These are phyloP conservation scores for Rutstroemia sp. DNA, from an alignment of 2,329 filamentous ascomycete species.

Conservation along the genomic window DNA sequence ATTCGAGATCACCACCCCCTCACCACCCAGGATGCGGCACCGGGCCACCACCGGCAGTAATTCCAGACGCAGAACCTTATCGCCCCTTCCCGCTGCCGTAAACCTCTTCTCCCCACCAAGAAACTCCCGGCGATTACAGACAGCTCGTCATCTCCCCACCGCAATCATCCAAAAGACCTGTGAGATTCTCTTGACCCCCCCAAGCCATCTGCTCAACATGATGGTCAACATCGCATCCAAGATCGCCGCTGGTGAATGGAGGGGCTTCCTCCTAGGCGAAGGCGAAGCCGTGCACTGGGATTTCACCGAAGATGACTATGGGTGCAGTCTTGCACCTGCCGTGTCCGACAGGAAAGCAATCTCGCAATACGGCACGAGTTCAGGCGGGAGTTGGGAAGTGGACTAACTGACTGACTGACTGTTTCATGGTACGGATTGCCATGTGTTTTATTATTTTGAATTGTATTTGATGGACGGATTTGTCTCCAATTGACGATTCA, in stretches of 20 bases:
- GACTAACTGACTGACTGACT: constrained; percentile 10
- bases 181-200: constrained; percentile 72
- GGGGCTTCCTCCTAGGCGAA: constrained; percentile 49
- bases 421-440: too few relatives aligned
- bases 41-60: constrained; percentile 46
- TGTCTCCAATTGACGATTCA: background rate
- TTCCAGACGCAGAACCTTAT: constrained; percentile 49
- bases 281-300: constrained; percentile 53
- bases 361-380: background rate
- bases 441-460: background rate
- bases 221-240: constrained; percentile 76
- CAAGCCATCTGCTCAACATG: constrained; percentile 66
- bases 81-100: constrained; percentile 60
- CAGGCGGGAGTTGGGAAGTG: constrained; percentile 19
- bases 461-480: background rate
- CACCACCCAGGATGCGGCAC: constrained; percentile 34
- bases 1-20: constrained; percentile 31
- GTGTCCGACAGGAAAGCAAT: constrained; percentile 2
- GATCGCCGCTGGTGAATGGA: constrained; percentile 59
- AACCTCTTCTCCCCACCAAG: constrained; percentile 52
- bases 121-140: constrained; percentile 35
- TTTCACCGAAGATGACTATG: constrained; percentile 43
- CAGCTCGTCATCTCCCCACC: constrained; percentile 46
- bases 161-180: constrained; percentile 70
- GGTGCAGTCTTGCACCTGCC: constrained; percentile 30